These are phyloP conservation scores for Litsea cubeba DNA, from an alignment of 164 flowering plant species.

Conservation along the genomic window DNA sequence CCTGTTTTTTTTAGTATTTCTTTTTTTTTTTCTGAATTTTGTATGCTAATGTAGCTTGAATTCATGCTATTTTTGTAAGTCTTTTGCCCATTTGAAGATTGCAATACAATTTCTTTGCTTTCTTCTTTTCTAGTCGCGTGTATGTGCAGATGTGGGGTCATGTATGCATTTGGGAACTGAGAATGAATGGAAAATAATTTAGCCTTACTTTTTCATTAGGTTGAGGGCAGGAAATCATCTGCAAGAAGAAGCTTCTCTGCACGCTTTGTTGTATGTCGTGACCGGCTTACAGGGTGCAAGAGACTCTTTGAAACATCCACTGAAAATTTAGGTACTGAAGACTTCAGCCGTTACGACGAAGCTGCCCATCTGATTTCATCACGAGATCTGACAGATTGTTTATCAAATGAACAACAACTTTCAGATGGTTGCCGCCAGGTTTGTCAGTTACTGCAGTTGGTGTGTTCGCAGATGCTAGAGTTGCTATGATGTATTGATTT, in stretches of 20 bases:
- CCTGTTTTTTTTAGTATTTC: background rate
- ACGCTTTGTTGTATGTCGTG: slow-evolving; percentile 30
- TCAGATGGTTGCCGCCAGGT: slow-evolving; percentile 14
- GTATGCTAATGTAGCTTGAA: background rate
- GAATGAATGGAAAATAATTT: background rate
- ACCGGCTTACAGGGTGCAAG: slow-evolving; percentile 27
- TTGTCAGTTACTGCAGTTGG: background rate
- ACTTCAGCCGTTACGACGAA: slow-evolving; percentile 15
- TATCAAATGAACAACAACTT: slow-evolving; percentile 17
- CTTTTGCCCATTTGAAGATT: too few species aligned
- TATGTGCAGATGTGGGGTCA: background rate
- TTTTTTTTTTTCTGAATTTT: too few species aligned
- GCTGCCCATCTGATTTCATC: slow-evolving; percentile 1
- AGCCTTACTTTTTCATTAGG: slow-evolving; percentile 15
- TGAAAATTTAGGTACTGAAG: slow-evolving; percentile 14
- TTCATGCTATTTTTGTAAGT: background rate
- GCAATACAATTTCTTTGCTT: background rate
- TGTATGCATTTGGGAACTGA: background rate
- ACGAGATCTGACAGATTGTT: slow-evolving; percentile 16
- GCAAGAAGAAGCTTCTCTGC: slow-evolving; percentile 38
- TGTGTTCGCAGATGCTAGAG: background rate
- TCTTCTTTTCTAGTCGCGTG: background rate
- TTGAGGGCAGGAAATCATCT: slow-evolving; percentile 34
- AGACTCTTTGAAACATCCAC: slow-evolving; percentile 26
- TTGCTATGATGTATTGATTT: background rate